Base-by-base conservation (phyloP, 176 grass and related monocot genomes). In the Eragrostis nindensis region DNA sequence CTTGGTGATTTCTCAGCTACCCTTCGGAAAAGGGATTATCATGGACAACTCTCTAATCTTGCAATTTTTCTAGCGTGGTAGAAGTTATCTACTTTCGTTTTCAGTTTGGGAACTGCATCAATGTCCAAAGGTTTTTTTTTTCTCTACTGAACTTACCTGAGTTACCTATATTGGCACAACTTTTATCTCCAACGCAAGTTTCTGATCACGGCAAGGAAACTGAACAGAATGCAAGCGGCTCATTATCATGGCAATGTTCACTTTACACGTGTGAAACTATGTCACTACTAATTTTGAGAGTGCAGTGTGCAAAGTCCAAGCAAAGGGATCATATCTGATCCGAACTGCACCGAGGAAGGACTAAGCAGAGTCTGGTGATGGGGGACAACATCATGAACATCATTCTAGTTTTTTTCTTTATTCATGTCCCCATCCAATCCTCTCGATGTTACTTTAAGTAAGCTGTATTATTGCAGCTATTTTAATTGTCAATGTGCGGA, bases 271-370 rank as follows among this genome's bases (percentile, higher is more conserved):
- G 43, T 61, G 43, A 22, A 25, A 19, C 70, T 75, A 15, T 7
- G 32, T 50, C 60, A 41, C 50, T 44, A n/a, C 62, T 71, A 50
- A 9, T 60, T 42, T 11, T 53, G 24, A 53, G 53, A 64, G 24
- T 9, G 8, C 6, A 4, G 6, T 17, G 49, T 29, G 24, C 70
- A 81, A 75, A 81, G 19, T 57, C n/a, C 43, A 75, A 79, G 49
- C 70, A 64, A n/a, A 11, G 43, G 38, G 59, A 77, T 64, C 75
- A 48, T 89, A 85, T 85, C 54, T 57, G 54, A 85, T 85, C 64
- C 19, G 55, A 76, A 71, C 10, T 46, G 74, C 30, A 75, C 69
- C 21, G 12, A 52, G 68, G 77, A 89, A 71, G 39, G 55, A 40
- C 54, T 41, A 44, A 71, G 77, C 54, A 70, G 44, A 70, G 44